These are phyloP conservation scores for Chaetomium fimeti DNA, from an alignment of 495 filamentous ascomycete species.

Conservation along the genomic window DNA sequence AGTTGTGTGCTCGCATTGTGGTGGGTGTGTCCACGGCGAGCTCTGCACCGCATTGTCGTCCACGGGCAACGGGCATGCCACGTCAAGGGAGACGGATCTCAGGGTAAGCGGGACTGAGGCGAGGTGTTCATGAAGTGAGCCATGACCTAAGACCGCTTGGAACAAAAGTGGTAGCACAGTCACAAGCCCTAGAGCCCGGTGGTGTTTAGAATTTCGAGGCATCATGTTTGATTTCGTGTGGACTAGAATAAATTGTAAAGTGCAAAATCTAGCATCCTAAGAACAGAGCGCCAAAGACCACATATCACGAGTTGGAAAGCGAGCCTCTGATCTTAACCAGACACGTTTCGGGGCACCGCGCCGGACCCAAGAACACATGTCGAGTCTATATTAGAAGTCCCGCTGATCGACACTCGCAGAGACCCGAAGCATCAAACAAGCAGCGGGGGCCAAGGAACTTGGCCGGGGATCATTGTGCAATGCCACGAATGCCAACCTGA, in stretches of 20 bases:
- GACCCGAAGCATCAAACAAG: neutral
- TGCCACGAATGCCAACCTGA: neutral
- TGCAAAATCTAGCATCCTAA: neutral
- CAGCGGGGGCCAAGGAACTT: slow-evolving; percentile 3
- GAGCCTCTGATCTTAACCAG: neutral
- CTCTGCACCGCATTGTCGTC: slow-evolving; percentile 17
- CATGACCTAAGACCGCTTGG: neutral
- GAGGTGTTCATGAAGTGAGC: neutral
- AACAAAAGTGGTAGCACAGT: neutral
- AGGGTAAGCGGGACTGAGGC: neutral
- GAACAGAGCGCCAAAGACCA: neutral
- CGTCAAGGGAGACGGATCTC: neutral
- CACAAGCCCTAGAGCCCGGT: neutral
- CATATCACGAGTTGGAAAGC: neutral
- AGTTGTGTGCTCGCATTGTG: slow-evolving; percentile 31
- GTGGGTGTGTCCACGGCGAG: slow-evolving; percentile 41
- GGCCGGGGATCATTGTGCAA: neutral
- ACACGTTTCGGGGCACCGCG: neutral
- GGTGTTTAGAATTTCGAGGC: neutral
- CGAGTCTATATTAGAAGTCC: slow-evolving; percentile 2
- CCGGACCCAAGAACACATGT: neutral
- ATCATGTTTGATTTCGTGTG: slow-evolving; percentile 1
- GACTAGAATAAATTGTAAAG: neutral
- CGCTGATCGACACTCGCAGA: neutral
- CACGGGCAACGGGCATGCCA: slow-evolving; percentile 32